Percentiles rank a stretch among this genome's conserved stretches.
These are phyloP conservation scores for Coleophoma cylindrospora DNA, from an alignment of 2,329 filamentous ascomycete genomes.

Conservation along the genomic window DNA sequence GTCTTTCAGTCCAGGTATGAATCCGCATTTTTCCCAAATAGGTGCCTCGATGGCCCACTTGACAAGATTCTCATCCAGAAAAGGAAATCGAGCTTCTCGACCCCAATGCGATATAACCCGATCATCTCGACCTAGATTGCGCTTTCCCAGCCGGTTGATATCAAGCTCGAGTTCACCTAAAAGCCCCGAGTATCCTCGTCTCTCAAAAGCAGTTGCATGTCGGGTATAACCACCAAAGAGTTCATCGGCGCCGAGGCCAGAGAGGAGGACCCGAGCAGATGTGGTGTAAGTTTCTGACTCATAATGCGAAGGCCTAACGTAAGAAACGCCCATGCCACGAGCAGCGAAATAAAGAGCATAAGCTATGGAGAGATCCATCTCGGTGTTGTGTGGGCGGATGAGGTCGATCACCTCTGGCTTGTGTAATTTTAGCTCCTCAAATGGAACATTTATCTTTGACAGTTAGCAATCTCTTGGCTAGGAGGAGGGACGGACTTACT, in stretches of 20 bases:
- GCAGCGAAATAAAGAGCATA: conserved; percentile 94
- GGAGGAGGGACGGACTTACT: conserved; percentile 33
- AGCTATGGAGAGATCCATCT: conserved; percentile 97
- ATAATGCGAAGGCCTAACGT: too few relatives aligned
- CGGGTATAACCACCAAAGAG: conserved; percentile 91
- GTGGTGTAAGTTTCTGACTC: conserved; percentile 49
- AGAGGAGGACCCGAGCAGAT: conserved; percentile 77
- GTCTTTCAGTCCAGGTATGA: conserved; percentile 40
- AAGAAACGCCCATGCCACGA: conserved; percentile 51
- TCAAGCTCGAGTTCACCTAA: conserved; percentile 82
- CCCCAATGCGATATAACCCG: conserved; percentile 86
- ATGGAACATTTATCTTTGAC: conserved; percentile 71
- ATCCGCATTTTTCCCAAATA: conserved; percentile 85
- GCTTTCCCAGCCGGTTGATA: conserved; percentile 77
- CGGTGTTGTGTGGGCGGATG: conserved; percentile 91
- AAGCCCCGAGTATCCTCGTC: conserved; percentile 65
- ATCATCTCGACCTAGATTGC: conserved; percentile 94
- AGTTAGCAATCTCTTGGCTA: conserved; percentile 9
- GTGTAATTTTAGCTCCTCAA: conserved; percentile 65
- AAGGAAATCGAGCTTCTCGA: conserved; percentile 85
- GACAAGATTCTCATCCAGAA: conserved; percentile 82
- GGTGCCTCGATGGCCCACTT: conserved; percentile 70
- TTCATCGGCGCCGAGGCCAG: conserved; percentile 92
- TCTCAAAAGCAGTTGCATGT: conserved; percentile 71
- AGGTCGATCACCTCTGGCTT: conserved; percentile 66